phyloP scores from a whole-genome alignment of 495 filamentous ascomycete genomes.

The Aspergillus wentii region DNA sequence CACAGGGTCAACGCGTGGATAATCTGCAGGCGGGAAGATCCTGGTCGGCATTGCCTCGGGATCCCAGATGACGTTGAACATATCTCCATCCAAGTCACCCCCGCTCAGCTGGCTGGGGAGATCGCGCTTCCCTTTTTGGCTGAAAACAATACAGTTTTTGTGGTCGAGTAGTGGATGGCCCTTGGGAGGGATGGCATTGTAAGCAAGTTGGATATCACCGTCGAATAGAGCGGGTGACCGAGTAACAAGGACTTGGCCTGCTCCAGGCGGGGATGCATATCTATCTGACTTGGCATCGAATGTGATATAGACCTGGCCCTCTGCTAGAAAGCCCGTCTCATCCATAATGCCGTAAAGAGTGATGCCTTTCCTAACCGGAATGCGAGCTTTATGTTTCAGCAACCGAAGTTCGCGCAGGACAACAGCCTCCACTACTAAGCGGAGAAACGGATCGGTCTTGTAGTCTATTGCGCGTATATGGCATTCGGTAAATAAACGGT shows the following conservation, averaged over 20 bases:
- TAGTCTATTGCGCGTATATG: slow-evolving; percentile 53
- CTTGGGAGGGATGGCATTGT: slow-evolving; percentile 48
- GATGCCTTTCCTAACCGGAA: slow-evolving; percentile 60
- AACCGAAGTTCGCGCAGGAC: slow-evolving; percentile 60
- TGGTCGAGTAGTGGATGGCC: slow-evolving; percentile 55
- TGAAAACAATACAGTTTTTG: slow-evolving; percentile 75
- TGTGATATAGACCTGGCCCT: slow-evolving; percentile 28
- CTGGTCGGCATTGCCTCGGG: slow-evolving; percentile 28
- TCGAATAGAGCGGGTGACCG: slow-evolving; percentile 73
- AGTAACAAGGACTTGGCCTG: slow-evolving; percentile 53
- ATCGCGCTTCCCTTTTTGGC: slow-evolving; percentile 61
- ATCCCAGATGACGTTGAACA: slow-evolving; percentile 74
- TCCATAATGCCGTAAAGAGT: slow-evolving; percentile 81
- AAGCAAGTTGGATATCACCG: slow-evolving; percentile 67
- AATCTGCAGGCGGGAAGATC: slow-evolving; percentile 57
- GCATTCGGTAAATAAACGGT: slow-evolving; percentile 53
- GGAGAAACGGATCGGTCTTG: slow-evolving; percentile 59
- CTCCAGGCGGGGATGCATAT: slow-evolving; percentile 6
- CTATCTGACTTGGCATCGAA: slow-evolving; percentile 10
- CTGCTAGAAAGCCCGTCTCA: slow-evolving; percentile 63
- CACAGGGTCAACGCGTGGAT: slow-evolving; percentile 49
- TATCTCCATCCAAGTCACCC: slow-evolving; percentile 79
- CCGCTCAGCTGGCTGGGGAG: slow-evolving; percentile 72
- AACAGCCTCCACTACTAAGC: slow-evolving; percentile 56
- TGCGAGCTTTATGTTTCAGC: slow-evolving; percentile 72